These are phyloP conservation scores for Ceratobasidium sp. DNA, from an alignment of 1,284 basidiomycete genomes.

Conservation along the genomic window DNA sequence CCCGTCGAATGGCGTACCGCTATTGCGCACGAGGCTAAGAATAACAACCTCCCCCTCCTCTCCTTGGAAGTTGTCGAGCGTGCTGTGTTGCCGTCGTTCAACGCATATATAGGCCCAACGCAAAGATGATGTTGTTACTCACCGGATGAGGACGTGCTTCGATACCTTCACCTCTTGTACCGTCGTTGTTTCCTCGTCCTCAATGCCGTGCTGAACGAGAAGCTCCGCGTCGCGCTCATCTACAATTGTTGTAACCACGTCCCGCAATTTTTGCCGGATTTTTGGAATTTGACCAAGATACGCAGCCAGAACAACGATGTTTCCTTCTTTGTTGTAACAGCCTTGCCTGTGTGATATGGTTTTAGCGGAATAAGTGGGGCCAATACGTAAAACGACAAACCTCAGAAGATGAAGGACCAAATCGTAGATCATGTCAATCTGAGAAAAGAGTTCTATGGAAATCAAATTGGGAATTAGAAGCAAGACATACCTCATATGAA, in stretches of 20 bases:
- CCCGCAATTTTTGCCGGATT: constrained; percentile 66
- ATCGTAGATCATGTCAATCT: constrained; percentile 79
- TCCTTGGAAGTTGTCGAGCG: constrained; percentile 79
- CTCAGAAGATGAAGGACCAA: constrained; percentile 76
- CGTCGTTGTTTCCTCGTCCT: constrained; percentile 55
- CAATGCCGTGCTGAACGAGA: constrained; percentile 66
- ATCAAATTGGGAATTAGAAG: not conserved
- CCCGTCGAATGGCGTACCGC: constrained; percentile 59
- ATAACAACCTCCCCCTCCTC: constrained; percentile 69
- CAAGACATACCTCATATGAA: constrained; percentile 69
- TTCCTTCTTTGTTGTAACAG: constrained; percentile 70
- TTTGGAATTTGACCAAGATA: constrained; percentile 79
- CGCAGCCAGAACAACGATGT: constrained; percentile 81
- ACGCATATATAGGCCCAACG: not conserved
- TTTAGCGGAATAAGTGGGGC: not conserved
- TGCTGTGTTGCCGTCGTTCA: constrained; percentile 60
- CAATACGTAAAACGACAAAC: constrained; percentile 55
- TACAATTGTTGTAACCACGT: constrained; percentile 71
- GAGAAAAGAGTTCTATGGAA: constrained; percentile 1
- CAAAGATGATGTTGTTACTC: constrained; percentile 24
- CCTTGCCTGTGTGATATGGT: constrained; percentile 65
- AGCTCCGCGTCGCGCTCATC: constrained; percentile 77
- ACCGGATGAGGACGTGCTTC: constrained; percentile 60
- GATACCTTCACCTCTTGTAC: constrained; percentile 67
- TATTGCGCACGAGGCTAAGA: constrained; percentile 78